These are phyloP conservation scores for Ogataea nonfermentans DNA, from an alignment of 805 yeast species.

Conservation along the genomic window DNA sequence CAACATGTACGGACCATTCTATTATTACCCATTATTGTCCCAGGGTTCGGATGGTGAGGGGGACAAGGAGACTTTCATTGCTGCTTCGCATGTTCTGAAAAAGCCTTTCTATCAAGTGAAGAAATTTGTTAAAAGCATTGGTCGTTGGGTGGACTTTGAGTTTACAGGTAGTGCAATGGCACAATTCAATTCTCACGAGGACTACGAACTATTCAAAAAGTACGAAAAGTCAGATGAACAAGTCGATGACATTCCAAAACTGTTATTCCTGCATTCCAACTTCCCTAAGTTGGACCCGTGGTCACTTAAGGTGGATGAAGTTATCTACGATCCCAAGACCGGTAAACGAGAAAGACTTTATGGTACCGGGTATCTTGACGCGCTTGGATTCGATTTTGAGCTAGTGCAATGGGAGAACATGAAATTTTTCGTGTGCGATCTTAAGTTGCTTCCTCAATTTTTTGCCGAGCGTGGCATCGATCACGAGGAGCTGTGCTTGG, in stretches of 20 bases:
- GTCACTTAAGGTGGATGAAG: conserved; percentile 42
- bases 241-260: conserved; percentile 30
- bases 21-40: conserved; percentile 52
- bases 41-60: conserved; percentile 51
- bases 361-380: conserved; percentile 52
- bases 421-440: conserved; percentile 53
- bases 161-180: conserved; percentile 77
- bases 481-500: conserved; percentile 45
- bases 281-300: conserved; percentile 68
- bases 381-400: conserved; percentile 58
- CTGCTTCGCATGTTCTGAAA: conserved; percentile 55
- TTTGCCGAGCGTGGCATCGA: conserved; percentile 38
- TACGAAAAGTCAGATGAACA: conserved; percentile 22
- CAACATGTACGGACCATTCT: conserved; percentile 57
- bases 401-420: conserved; percentile 57
- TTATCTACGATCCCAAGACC: conserved; percentile 37
- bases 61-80: conserved; percentile 61
- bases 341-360: conserved; percentile 54
- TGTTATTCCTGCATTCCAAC: conserved; percentile 62
- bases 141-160: conserved; percentile 41
- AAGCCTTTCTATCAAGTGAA: conserved; percentile 62
- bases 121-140: conserved; percentile 53
- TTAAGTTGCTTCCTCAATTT: conserved; percentile 42
- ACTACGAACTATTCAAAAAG: conserved; percentile 38
- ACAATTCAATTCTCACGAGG: conserved; percentile 68